These are phyloP conservation scores for Entomortierella parvispora DNA, from an alignment of 192 early-diverging fungal species.

Conservation along the genomic window DNA sequence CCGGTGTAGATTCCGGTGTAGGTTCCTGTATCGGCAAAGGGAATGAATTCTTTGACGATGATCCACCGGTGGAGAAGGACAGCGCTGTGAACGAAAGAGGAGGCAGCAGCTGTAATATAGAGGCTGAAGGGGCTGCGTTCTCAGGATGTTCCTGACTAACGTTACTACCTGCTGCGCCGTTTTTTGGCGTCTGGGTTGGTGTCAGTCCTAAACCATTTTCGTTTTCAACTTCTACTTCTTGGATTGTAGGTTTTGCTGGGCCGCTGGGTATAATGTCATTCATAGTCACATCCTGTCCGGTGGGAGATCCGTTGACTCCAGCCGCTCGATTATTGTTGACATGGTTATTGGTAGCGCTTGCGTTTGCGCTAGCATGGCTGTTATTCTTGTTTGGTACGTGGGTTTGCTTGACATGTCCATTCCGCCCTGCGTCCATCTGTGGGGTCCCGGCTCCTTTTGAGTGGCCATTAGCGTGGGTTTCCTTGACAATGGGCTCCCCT, in stretches of 20 bases:
- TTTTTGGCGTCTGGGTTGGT: slow-evolving; percentile 1
- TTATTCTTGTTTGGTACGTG: slow-evolving; percentile 1
- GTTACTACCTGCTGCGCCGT: neutral
- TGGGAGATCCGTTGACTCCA: neutral
- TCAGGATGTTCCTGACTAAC: too few species aligned
- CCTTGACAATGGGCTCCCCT: slow-evolving; percentile 24
- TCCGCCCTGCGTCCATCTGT: neutral
- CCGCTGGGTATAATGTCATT: slow-evolving; percentile 15
- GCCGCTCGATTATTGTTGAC: slow-evolving; percentile 3
- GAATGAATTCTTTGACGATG: neutral
- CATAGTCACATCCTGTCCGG: slow-evolving; percentile 4
- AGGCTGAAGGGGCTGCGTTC: neutral
- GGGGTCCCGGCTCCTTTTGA: slow-evolving; percentile 4
- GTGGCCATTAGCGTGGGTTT: slow-evolving; percentile 6
- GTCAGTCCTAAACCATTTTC: neutral
- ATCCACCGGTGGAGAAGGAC: slow-evolving; percentile 3
- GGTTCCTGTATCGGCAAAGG: neutral
- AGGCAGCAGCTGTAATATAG: slow-evolving; percentile 8
- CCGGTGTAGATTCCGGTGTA: too few species aligned
- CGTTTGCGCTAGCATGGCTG: neutral
- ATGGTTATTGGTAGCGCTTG: slow-evolving; percentile 1
- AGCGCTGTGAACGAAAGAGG: slow-evolving; percentile 15
- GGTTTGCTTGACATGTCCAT: neutral
- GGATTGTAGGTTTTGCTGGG: neutral
- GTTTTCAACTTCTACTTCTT: neutral